A percentile compares a stretch with the other conserved stretches of the same genome.
Evolutionary conservation across 495 filamentous ascomycete species (phyloP).

Genomic region (Aspergillus indologenus): DNA sequence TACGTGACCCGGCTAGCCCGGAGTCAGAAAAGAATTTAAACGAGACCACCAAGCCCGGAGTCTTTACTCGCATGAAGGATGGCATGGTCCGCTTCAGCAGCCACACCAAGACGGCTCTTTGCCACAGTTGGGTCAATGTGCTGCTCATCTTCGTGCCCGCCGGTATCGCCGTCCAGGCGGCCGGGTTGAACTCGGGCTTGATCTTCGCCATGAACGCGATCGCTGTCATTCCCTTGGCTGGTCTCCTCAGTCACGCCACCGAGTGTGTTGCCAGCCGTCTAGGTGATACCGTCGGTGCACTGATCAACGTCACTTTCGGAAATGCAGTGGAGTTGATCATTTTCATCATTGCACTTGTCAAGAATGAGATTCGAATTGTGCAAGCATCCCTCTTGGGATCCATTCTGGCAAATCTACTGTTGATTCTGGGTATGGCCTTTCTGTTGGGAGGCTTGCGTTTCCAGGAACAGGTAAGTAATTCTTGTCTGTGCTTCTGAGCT

Average conservation of each 20-base stretch:
- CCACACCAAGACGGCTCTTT: constrained; percentile 41
- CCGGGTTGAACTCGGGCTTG: constrained; percentile 44
- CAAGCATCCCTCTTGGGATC: constrained; percentile 86
- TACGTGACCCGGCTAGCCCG: constrained; percentile 20
- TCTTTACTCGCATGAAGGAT: constrained; percentile 33
- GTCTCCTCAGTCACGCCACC: constrained; percentile 76
- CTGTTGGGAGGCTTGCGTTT: constrained; percentile 81
- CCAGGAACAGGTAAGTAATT: constrained; percentile 66
- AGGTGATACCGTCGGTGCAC: constrained; percentile 75
- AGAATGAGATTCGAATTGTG: constrained; percentile 82
- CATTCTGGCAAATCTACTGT: constrained; percentile 79
- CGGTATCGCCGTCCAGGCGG: constrained; percentile 64
- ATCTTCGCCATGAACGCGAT: constrained; percentile 80
- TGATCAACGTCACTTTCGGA: constrained; percentile 85
- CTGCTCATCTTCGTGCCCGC: constrained; percentile 77
- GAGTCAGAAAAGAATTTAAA: constrained; percentile 23
- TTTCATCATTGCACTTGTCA: constrained; percentile 43
- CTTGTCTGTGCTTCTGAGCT: not conserved
- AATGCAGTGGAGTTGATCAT: constrained; percentile 91
- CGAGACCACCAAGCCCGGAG: constrained; percentile 24
- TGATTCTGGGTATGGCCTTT: constrained; percentile 91
- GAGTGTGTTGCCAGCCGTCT: constrained; percentile 73
- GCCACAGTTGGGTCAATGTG: constrained; percentile 71
- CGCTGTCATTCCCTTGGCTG: constrained; percentile 79
- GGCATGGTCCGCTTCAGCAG: constrained; percentile 34